Evolutionary conservation across 768 basidiomycete genomes (phyloP).

Genomic region (Kwoniella europaea): DNA sequence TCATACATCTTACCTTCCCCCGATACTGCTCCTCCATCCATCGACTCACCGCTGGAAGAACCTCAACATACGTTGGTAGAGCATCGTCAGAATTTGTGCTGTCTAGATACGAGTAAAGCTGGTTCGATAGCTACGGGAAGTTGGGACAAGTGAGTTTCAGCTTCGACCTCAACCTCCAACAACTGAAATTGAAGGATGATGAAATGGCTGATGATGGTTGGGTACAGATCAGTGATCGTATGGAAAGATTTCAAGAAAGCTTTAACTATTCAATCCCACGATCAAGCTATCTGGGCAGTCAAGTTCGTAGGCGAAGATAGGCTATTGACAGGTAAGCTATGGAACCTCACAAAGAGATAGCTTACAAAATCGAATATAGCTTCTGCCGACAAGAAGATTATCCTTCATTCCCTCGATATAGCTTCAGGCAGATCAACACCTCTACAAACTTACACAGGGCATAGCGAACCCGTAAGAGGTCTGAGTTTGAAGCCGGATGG

Average conservation of each 20-base stretch:
- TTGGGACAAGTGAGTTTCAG: constrained; percentile 80
- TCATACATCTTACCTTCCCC: constrained; percentile 62
- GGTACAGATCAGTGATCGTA: constrained; percentile 82
- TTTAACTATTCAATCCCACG: constrained; percentile 80
- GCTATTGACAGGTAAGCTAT: constrained; percentile 73
- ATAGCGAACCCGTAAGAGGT: constrained; percentile 88
- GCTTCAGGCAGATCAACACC: constrained; percentile 61
- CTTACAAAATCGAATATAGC: constrained; percentile 61
- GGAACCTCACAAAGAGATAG: background rate
- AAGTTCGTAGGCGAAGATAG: constrained; percentile 75
- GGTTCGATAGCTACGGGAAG: constrained; percentile 89
- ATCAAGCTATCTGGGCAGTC: constrained; percentile 94
- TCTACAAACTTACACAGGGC: constrained; percentile 78
- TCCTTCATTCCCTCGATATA: constrained; percentile 75
- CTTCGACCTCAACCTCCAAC: background rate
- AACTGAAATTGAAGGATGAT: background rate
- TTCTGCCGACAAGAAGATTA: constrained; percentile 94
- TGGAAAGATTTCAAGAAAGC: constrained; percentile 79
- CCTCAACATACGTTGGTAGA: constrained; percentile 83
- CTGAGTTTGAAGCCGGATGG: constrained; percentile 76
- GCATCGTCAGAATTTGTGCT: constrained; percentile 88
- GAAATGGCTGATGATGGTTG: constrained; percentile 16
- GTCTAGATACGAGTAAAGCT: constrained; percentile 71
- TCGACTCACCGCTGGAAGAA: constrained; percentile 64
- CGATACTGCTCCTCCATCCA: constrained; percentile 64